Percentiles rank a stretch among this genome's conserved stretches.
Conservation (phyloP, 2,329 filamentous ascomycete genomes). For the Fonsecaea erecta region DNA sequence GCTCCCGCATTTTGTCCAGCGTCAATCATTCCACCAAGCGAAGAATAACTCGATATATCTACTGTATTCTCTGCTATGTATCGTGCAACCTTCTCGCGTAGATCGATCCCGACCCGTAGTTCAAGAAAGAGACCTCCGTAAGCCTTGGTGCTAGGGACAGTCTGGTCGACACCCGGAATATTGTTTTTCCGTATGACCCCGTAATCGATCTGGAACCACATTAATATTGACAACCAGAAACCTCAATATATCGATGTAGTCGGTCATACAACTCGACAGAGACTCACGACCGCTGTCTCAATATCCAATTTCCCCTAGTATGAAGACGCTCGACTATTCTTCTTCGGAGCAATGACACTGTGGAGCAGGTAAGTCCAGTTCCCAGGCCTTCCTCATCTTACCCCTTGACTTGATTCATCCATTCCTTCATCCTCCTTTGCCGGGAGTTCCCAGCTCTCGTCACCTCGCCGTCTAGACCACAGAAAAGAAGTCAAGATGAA, state of each 20-base stretch:
- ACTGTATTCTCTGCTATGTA: not conserved
- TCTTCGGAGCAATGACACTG: conserved; percentile 3
- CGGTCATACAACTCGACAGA: not conserved
- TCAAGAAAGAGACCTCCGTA: not conserved
- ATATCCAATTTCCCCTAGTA: not conserved
- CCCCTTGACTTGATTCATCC: not conserved
- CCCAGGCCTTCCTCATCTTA: not conserved
- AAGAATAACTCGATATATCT: not conserved
- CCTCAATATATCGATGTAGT: no score
- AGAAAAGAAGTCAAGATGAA: not conserved
- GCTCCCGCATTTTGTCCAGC: not conserved
- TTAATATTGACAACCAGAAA: no score
- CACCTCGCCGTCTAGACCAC: no score
- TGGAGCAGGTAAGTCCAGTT: conserved; percentile 17
- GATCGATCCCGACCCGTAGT: not conserved
- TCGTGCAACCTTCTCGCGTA: not conserved
- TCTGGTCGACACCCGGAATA: not conserved
- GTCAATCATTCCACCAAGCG: not conserved
- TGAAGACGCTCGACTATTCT: not conserved
- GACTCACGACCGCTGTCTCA: not conserved
- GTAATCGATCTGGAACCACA: not conserved
- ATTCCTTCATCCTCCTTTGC: not conserved
- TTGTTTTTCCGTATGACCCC: not conserved
- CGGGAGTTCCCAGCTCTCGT: no score
- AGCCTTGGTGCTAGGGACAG: not conserved